These are phyloP conservation scores for Rhododendron mucronatum DNA, from an alignment of 148 eudicot species.

Conservation along the genomic window DNA sequence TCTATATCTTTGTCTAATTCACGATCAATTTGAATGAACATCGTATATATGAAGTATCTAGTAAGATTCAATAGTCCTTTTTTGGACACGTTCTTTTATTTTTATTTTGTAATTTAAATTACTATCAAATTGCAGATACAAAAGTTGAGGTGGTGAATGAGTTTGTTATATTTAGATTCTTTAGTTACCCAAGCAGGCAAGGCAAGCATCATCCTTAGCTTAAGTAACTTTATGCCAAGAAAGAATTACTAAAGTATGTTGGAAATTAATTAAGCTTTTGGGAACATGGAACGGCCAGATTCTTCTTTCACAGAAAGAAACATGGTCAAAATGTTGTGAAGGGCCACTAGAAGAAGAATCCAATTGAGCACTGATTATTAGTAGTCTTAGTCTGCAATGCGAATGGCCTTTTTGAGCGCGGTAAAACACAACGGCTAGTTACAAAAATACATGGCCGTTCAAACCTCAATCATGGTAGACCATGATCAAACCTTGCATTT, in stretches of 20 bases:
- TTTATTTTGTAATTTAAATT: neutral
- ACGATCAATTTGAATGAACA: neutral
- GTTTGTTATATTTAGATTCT: neutral
- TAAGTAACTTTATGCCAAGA: neutral
- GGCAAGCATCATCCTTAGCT: neutral
- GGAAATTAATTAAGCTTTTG: neutral
- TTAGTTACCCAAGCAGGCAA: neutral
- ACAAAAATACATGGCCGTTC: neutral
- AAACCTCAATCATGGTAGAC: neutral
- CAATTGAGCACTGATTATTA: neutral
- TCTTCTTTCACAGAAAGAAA: neutral
- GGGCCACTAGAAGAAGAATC: conserved; percentile 8
- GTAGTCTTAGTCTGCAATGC: neutral
- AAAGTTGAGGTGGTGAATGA: neutral
- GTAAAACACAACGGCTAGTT: neutral
- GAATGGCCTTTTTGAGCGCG: neutral
- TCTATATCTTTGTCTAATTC: neutral
- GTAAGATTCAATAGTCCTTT: neutral
- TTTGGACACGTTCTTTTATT: neutral
- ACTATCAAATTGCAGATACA: neutral
- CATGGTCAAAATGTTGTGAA: neutral
- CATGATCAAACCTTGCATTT: neutral
- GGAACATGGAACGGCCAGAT: neutral
- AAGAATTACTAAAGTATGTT: neutral
- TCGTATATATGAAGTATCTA: neutral